phyloP scores from a whole-genome alignment of 164 flowering plant species.

The Paratinospora sagittata region DNA sequence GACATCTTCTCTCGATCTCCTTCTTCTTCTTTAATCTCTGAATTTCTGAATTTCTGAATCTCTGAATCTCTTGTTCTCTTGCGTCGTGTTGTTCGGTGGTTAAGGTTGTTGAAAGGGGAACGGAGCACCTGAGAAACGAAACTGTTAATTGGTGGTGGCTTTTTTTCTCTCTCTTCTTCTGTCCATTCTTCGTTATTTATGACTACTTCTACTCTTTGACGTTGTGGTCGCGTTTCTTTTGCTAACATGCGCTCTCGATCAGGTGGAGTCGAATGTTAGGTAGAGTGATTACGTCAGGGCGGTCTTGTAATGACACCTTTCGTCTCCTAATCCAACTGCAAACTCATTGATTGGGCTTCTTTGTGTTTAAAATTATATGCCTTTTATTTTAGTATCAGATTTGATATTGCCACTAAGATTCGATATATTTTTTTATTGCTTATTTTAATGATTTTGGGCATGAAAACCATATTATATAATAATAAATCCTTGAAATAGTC shows the following conservation, averaged over 20 bases:
- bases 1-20: slow-evolving; percentile 35
- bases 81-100: not conserved
- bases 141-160: not conserved
- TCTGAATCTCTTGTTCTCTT: not conserved
- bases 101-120: not conserved
- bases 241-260: slow-evolving; percentile 4
- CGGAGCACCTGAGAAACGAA: not conserved
- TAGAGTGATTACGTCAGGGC: not conserved
- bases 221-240: not conserved
- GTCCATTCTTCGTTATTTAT: not conserved
- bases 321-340: not conserved
- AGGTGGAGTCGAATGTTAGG: not conserved
- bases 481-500: no score
- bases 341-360: no score
- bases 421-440: no score
- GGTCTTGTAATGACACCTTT: not conserved
- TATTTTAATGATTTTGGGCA: no score
- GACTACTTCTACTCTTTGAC: not conserved
- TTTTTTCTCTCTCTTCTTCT: not conserved
- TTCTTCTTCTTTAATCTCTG: not conserved
- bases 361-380: no score
- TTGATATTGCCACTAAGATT: no score
- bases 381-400: no score
- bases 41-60: not conserved
- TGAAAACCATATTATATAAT: no score